Evolutionary conservation across 495 filamentous ascomycete species (phyloP), one percentile per base, ranked within the genome.

Genomic region (Neurospora cerealis): DNA sequence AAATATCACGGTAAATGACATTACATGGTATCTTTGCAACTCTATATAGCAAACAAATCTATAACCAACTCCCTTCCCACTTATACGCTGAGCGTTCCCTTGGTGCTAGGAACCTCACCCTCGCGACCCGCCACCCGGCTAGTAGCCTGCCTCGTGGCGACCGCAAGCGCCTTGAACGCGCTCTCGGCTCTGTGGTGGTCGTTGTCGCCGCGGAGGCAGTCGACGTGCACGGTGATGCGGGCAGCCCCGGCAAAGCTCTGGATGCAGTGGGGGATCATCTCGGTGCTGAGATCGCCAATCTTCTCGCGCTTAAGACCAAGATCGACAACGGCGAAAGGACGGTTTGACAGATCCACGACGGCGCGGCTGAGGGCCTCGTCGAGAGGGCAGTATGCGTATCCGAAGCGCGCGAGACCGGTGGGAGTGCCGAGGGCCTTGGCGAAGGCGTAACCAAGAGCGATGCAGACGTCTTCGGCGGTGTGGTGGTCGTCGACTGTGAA

Each of bases 181-280:
- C 92, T 95, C 88, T 99, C 96, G 37, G 96, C 96, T 70, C 94
- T 85, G 82, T 98, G 96, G 82, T 99, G 96, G 83, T 99, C 96
- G 83, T 98, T 99, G 69, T 92, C 88, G 36, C 96, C 96, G 71
- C 92, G 87, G 60, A 96, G 78, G 79, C 92, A 93, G 80, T 97
- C 93, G 69, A 98, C 92, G 85, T 99, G 96, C 83, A 98, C 80
- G 38, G 96, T 99, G 69, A 97, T 86, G n/a, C 92, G 89, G 8
- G 96, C 93, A 6, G 88, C 92, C 85, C 95, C 92, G 46, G 95
- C 94, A 83, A 97, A 99, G 83, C 92, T 95, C 83, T 94, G 90
- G 81, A 99, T 81, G 69, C 95, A 95, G 84, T 99, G 96, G 70
- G 96, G 95, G 71, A 99, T 89, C 96, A 98, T 99, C 88, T 99